Evolutionary conservation across 257 asterid species (phyloP), one percentile per base, ranked within the genome.

Genomic region (Hygrophila difformis): DNA sequence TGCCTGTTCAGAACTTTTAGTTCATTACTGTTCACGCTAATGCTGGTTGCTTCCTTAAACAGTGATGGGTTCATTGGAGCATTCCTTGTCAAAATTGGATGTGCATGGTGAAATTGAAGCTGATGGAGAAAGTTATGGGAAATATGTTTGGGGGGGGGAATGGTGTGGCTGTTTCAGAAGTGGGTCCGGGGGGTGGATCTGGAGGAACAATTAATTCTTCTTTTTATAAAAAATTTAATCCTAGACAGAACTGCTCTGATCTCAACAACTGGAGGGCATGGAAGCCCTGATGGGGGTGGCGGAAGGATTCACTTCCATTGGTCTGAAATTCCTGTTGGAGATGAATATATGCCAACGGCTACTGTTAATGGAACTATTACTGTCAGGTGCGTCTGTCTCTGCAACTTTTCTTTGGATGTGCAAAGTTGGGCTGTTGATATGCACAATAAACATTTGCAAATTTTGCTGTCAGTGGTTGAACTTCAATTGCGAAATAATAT

Each of bases 251-350:
- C 64, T 11, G 76, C 81, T 53, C 62, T 47, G 42, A 51, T 87
- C 68, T 87, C 96, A 34, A 71, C 82, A 34, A 54, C 61, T 44
- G 96, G 96, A 49, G 96, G 96, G 53, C 74, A 71, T 66, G 96
- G 96, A 49, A 69, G 91, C 62, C 66, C 68, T 36, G 67, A 77
- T 62, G 76, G 87, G n/a, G 96, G 84, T 17, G 96, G 93, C 46
- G 96, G 96, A 66, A 73, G 96, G 69, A 61, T 82, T 79, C 88
- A 79, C 67, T 79, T 87, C 66, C 96, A 87, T 54, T 87, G 96
- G 94, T 73, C 93, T 39, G 93, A 77, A 41, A 70, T 87, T 43
- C 63, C 74, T 26, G 62, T 51, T 42, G 83, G 80, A 65, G 87
- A 87, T 62, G 93, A 87, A 39, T 87, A 79, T 68, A 38, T 67